phyloP scores from a whole-genome alignment of 2,329 filamentous ascomycete genomes.

The Coniochaeta ligniaria region DNA sequence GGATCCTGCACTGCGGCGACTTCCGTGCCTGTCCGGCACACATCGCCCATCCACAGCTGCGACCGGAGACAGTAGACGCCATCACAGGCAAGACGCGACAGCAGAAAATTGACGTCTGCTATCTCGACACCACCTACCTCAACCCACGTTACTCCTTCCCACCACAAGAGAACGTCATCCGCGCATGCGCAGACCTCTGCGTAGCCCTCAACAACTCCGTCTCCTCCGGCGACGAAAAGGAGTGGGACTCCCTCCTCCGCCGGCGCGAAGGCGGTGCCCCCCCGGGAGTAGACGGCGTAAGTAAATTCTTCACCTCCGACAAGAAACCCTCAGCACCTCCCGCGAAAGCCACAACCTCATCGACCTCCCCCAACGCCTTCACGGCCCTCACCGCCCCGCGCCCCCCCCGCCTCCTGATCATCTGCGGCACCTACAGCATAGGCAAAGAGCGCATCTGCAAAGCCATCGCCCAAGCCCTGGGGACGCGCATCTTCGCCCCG shows the following conservation, averaged over 20 bases:
- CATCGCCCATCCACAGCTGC: conserved; percentile 71
- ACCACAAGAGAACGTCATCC: conserved; percentile 78
- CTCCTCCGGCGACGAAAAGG: conserved; percentile 30
- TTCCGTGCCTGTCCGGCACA: conserved; percentile 87
- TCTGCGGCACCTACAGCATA: conserved; percentile 96
- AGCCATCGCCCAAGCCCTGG: conserved; percentile 79
- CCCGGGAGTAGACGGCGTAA: conserved; percentile 35
- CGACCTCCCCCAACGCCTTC: conserved; percentile 12
- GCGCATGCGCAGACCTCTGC: conserved; percentile 81
- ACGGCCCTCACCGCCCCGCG: conserved; percentile 11
- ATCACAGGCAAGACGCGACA: conserved; percentile 65
- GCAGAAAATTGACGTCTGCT: conserved; percentile 91
- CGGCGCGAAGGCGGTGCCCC: conserved; percentile 14
- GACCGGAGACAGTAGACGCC: conserved; percentile 64
- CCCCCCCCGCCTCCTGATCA: conserved; percentile 62
- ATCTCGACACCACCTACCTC: conserved; percentile 94
- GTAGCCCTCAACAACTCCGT: conserved; percentile 35
- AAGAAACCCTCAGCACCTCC: conserved; percentile 7
- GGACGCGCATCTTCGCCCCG: conserved; percentile 84
- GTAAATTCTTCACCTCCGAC: conserved; percentile 39
- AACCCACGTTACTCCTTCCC: conserved; percentile 95
- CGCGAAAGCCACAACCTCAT: conserved; percentile 17
- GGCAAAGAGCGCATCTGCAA: conserved; percentile 95
- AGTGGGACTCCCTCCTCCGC: conserved; percentile 37
- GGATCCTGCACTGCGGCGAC: conserved; percentile 91